phyloP scores from a whole-genome alignment of 768 basidiomycete genomes.

The Hypholoma sublateritium region DNA sequence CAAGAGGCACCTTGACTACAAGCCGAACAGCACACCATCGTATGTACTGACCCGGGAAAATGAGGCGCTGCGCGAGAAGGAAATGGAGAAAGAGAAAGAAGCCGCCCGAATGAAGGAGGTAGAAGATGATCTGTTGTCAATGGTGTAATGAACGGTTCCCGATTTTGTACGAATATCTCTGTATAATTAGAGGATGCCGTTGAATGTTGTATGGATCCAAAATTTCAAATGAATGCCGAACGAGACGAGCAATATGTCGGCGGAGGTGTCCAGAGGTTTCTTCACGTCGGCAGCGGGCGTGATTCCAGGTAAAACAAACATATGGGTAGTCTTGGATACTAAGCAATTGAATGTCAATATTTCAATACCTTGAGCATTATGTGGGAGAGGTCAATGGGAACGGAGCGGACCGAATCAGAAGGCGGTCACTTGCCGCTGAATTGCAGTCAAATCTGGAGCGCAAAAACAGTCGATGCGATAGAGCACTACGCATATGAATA shows the following conservation, averaged over 20 bases:
- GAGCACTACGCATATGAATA: background rate
- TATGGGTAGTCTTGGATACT: too few relatives aligned
- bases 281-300: too few relatives aligned
- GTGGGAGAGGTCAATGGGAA: too few relatives aligned
- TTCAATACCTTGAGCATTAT: too few relatives aligned
- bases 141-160: slow-evolving; percentile 26
- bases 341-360: too few relatives aligned
- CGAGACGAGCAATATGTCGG: background rate
- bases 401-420: too few relatives aligned
- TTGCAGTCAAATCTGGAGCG: too few relatives aligned
- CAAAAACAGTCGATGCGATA: background rate
- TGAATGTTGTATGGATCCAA: background rate
- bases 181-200: background rate
- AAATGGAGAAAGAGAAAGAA: slow-evolving; percentile 46
- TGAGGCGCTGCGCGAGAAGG: slow-evolving; percentile 53
- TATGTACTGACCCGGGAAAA: slow-evolving; percentile 67
- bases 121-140: slow-evolving; percentile 64
- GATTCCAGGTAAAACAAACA: too few relatives aligned
- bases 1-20: slow-evolving; percentile 86
- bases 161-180: background rate
- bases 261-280: too few relatives aligned
- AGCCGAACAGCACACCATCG: slow-evolving; percentile 63
- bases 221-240: background rate
- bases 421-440: too few relatives aligned
- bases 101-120: slow-evolving; percentile 57